These are phyloP conservation scores for Penicillium parvum DNA, from an alignment of 495 filamentous ascomycete genomes.

Conservation along the genomic window DNA sequence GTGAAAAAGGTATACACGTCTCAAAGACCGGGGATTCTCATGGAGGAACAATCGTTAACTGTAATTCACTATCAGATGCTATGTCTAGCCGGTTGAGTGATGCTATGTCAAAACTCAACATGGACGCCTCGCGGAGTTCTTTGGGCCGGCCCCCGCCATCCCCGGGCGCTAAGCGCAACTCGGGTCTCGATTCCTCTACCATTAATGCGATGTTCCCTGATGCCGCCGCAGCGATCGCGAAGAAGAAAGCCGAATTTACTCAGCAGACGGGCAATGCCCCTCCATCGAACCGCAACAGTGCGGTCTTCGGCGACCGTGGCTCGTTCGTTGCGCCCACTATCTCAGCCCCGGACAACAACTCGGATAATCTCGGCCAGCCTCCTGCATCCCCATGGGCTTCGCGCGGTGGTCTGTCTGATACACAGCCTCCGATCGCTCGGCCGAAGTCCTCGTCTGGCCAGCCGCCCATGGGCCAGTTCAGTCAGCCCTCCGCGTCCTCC, in stretches of 20 bases:
- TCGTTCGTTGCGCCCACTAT: constrained; percentile 78
- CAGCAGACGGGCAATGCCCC: constrained; percentile 89
- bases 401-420: constrained; percentile 45
- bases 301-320: constrained; percentile 72
- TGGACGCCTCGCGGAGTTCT: constrained; percentile 82
- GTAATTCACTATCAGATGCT: constrained; percentile 58
- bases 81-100: constrained; percentile 96
- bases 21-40: constrained; percentile 1
- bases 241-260: constrained; percentile 94
- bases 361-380: constrained; percentile 54
- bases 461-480: constrained; percentile 94
- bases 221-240: constrained; percentile 93
- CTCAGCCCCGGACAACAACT: constrained; percentile 55
- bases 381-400: constrained; percentile 76
- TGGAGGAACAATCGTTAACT: constrained; percentile 1
- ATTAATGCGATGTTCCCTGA: constrained; percentile 99
- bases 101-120: constrained; percentile 92
- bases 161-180: constrained; percentile 79
- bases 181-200: constrained; percentile 83
- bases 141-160: constrained; percentile 75
- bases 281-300: constrained; percentile 89
- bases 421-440: constrained; percentile 56
- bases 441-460: constrained; percentile 90
- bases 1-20: constrained; percentile 74
- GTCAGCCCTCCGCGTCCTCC: constrained; percentile 74